Conservation (phyloP, 78 protist genomes). For the Dictyostelium discoideum region DNA sequence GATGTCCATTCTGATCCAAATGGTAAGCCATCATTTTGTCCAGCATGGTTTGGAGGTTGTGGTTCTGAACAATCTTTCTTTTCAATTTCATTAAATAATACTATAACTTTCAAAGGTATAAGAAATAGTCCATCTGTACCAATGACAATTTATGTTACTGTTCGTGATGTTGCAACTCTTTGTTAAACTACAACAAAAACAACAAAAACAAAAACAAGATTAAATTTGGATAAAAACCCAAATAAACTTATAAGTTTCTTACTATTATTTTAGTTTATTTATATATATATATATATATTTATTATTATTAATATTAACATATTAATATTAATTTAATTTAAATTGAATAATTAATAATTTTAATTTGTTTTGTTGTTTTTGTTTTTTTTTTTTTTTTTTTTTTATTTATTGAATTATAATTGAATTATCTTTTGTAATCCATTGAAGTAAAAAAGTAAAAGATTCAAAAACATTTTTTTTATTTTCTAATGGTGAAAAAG, state of each 20-base stretch:
- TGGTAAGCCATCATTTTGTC: background rate
- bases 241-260: background rate
- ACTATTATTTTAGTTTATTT: no score
- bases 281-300: background rate
- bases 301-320: background rate
- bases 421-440: slow-evolving; percentile 80
- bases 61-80: background rate
- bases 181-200: background rate
- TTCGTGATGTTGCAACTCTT: background rate
- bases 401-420: background rate
- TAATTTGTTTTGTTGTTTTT: background rate
- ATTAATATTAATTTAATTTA: background rate
- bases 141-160: background rate
- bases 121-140: background rate
- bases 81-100: background rate
- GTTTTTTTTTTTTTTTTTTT: background rate
- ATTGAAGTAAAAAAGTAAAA: slow-evolving; percentile 25
- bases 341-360: background rate
- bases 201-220: background rate
- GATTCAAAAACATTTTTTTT: slow-evolving; percentile 61
- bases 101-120: background rate
- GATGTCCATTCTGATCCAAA: background rate
- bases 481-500: slow-evolving; percentile 76
- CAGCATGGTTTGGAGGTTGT: background rate
- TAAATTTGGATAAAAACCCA: background rate